Evolutionary conservation across 148 eudicot genomes (phyloP).

Genomic region (Fagopyrum tataricum): DNA sequence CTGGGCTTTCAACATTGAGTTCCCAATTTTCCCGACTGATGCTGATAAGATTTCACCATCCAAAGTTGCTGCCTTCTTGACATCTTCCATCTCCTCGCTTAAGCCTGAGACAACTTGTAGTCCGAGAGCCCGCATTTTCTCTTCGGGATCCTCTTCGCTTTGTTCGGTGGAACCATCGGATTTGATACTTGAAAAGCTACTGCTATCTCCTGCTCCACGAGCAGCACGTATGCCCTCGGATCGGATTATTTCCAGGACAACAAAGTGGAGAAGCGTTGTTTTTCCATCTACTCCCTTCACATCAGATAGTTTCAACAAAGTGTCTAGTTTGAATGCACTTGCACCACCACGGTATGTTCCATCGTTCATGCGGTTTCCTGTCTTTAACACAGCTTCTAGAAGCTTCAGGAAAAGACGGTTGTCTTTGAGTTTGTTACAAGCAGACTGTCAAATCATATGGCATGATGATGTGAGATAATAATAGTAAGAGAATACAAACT

Average conservation of each 20-base stretch:
- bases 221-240: slow-evolving; percentile 73
- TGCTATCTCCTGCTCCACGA: slow-evolving; percentile 40
- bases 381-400: slow-evolving; percentile 77
- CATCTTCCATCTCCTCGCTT: slow-evolving; percentile 35
- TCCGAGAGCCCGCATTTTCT: slow-evolving; percentile 32
- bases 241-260: slow-evolving; percentile 69
- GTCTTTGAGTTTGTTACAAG: slow-evolving; percentile 58
- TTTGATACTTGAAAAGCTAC: slow-evolving; percentile 30
- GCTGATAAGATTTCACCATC: slow-evolving; percentile 36
- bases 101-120: slow-evolving; percentile 40
- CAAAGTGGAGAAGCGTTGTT: slow-evolving; percentile 73
- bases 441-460: slow-evolving; percentile 35
- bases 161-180: slow-evolving; percentile 42
- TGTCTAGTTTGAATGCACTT: slow-evolving; percentile 72
- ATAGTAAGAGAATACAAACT: no score
- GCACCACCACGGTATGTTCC: slow-evolving; percentile 82
- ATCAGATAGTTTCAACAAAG: slow-evolving; percentile 65
- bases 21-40: slow-evolving; percentile 34
- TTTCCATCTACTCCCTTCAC: slow-evolving; percentile 75
- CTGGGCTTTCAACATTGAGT: slow-evolving; percentile 24
- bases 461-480: not conserved
- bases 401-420: slow-evolving; percentile 74
- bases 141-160: slow-evolving; percentile 40
- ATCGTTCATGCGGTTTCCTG: slow-evolving; percentile 76
- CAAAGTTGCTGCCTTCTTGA: slow-evolving; percentile 39